Evolutionary conservation across 2,329 filamentous ascomycete species (phyloP), one percentile per base, ranked within the genome.

Genomic region (Teratosphaeria epicoccoides): DNA sequence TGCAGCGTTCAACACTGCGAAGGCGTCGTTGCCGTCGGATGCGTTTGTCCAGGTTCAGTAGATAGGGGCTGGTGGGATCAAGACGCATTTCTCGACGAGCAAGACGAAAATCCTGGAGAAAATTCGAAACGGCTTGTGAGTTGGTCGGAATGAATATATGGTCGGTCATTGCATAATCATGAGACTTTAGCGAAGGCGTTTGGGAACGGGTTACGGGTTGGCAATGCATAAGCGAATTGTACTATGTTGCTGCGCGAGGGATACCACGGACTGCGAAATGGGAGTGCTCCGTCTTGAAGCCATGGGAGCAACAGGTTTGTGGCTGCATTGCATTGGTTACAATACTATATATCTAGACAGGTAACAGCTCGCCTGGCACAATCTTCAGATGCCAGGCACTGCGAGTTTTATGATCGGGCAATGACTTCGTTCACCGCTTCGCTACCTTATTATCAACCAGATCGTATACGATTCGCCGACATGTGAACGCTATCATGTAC

Each of bases 1-100:
- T 59, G 73, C 77, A 50, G 81, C 87, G 26, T 96, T 95, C 65
- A 79, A 84, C 56, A 79, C 84, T 58, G 82, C 87, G 52, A 88
- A 84, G 75, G 87, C 62, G 2, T 71, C 59, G 29, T 55, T 76
- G 26, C 68, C 70, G n/a, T 58, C 70, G 17, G 70, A 73, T 25
- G 71, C 71, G 5, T 76, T 71, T 58, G 43, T 53, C 26, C 26
- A 48, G 49, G 33, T 17, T 40, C 33, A 40, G 33, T 40, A 40
- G 33, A 17, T 14, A 4, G 33, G 33, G 20, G 33, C 33, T 20
- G 33, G 14, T 40, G 33, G 33, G 14, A 20, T 40, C 10, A n/a
- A 17, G 33, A 40, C n/a, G 33, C 20, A 40, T 17, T 40, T 40
- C 33, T 20, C n/a, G 14, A 40, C 33, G 33, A 22, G 33, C 33